Evolutionary conservation across 495 filamentous ascomycete species (phyloP).

Genomic region (Barbatosphaeria neglecta): DNA sequence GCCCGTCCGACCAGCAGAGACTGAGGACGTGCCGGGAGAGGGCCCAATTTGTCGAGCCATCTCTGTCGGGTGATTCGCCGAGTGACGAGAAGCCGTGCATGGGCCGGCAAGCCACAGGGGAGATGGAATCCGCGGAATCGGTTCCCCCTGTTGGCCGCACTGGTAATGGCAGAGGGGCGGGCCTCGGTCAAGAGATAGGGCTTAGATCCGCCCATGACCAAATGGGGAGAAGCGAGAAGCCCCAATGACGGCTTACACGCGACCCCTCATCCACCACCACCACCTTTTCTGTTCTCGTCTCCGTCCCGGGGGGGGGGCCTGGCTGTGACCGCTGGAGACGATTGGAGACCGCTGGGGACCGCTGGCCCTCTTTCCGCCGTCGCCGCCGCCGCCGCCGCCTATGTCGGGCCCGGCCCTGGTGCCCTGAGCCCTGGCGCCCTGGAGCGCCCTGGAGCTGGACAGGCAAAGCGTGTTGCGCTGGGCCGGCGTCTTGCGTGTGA

Average conservation of each 20-base stretch:
- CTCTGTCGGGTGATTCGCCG: no score
- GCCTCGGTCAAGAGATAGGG: slow-evolving; percentile 11
- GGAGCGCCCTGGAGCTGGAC: no score
- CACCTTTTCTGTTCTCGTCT: neutral
- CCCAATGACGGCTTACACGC: neutral
- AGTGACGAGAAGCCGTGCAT: neutral
- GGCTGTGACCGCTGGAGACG: no score
- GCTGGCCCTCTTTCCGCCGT: neutral
- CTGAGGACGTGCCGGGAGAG: neutral
- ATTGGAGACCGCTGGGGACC: no score
- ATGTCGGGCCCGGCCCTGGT: neutral
- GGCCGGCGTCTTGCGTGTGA: neutral
- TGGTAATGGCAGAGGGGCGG: neutral
- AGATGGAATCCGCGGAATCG: slow-evolving; percentile 3
- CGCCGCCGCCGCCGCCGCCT: neutral
- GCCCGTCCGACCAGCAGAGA: no score
- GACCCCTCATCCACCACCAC: neutral
- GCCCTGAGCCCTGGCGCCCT: no score
- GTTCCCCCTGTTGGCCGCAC: neutral
- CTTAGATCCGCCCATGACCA: slow-evolving; percentile 4
- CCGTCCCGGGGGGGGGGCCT: no score
- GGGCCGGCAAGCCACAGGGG: neutral
- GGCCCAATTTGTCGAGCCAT: neutral
- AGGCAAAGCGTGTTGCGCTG: no score
- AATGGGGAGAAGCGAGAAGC: no score